Evolutionary conservation across 306 rosid species (phyloP).

Genomic region (Pterocarpus santalinus): DNA sequence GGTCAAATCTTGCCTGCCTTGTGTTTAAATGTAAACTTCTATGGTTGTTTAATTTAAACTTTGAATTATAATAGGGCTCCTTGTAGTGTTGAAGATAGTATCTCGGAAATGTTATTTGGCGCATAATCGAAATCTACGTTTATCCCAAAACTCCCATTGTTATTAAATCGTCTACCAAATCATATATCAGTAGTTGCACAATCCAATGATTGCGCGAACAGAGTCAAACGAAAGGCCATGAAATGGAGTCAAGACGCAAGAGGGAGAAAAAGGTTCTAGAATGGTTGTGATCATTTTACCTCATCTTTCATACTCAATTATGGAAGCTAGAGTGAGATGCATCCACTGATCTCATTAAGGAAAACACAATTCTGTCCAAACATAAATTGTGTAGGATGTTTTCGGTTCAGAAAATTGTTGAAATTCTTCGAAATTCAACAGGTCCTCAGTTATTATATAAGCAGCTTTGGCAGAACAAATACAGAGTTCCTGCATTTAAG

Average conservation of each 20-base stretch:
- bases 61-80: conserved; percentile 46
- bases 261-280: neutral
- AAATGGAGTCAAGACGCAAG: conserved; percentile 8
- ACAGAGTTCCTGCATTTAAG: conserved; percentile 8
- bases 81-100: conserved; percentile 38
- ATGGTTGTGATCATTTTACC: conserved; percentile 20
- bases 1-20: conserved; percentile 25
- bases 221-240: neutral
- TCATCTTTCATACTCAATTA: neutral
- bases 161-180: conserved; percentile 25
- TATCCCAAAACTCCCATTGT: conserved; percentile 33
- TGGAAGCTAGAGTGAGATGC: conserved; percentile 3
- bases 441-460: neutral
- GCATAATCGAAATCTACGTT: conserved; percentile 35
- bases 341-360: neutral
- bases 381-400: neutral
- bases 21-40: conserved; percentile 40
- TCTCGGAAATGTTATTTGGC: conserved; percentile 41
- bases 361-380: neutral
- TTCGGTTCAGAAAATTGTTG: neutral
- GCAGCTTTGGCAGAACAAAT: neutral
- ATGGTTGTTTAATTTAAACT: conserved; percentile 32
- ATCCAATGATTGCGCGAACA: neutral
- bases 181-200: neutral
- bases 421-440: conserved; percentile 1